Evolutionary conservation across 2,329 filamentous ascomycete genomes (phyloP).

Genomic region (Nigrospora sphaerica): DNA sequence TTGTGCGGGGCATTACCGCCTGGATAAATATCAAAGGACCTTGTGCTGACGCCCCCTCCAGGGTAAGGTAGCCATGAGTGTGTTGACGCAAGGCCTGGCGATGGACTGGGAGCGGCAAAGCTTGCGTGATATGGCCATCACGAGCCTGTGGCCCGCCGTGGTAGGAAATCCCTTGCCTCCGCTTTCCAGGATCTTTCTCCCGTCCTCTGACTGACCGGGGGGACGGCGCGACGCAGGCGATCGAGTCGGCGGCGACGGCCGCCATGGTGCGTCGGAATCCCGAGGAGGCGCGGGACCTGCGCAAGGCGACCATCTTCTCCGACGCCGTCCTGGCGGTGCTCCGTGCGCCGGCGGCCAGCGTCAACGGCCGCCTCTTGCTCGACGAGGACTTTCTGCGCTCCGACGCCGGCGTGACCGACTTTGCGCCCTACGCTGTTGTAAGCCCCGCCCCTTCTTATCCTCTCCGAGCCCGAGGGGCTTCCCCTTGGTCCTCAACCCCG

Average conservation of each 20-base stretch:
- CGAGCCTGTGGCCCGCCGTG: constrained; percentile 74
- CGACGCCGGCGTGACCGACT: constrained; percentile 59
- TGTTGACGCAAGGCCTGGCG: constrained; percentile 71
- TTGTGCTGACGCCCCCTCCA: background rate
- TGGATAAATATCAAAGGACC: background rate
- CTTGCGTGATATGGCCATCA: constrained; percentile 63
- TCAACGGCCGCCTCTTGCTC: constrained; percentile 67
- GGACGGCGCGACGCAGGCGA: constrained; percentile 34
- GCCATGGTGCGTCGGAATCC: constrained; percentile 37
- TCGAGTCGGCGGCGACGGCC: constrained; percentile 69
- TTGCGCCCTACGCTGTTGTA: constrained; percentile 61
- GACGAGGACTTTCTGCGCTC: constrained; percentile 76
- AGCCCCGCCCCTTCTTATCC: constrained; percentile 30
- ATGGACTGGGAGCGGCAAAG: constrained; percentile 72
- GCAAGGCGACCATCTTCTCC: constrained; percentile 68
- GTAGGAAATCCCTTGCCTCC: constrained; percentile 35
- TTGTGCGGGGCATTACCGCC: background rate
- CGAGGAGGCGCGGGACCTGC: constrained; percentile 48
- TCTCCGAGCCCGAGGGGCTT: too few species aligned
- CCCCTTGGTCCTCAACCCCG: too few species aligned
- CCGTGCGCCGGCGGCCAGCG: constrained; percentile 43
- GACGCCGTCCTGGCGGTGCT: constrained; percentile 73
- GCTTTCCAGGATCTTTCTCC: background rate
- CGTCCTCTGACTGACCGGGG: background rate
- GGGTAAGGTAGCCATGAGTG: constrained; percentile 72